Evolutionary conservation across 2,329 filamentous ascomycete species (phyloP).

Genomic region (Pezicula radicicola): DNA sequence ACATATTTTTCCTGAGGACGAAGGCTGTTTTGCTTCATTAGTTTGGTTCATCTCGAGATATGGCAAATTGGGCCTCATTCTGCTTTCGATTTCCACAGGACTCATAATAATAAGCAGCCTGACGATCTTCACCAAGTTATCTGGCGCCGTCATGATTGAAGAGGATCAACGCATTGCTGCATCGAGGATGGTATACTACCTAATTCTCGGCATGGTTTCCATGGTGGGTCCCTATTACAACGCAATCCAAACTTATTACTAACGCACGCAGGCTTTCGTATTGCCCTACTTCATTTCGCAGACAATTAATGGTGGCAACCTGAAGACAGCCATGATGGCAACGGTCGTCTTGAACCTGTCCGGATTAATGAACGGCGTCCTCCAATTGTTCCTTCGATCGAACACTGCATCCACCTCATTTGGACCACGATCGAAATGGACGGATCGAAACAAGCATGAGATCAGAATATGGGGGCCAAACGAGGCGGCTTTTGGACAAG

Average conservation of each 20-base stretch:
- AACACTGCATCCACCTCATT: conserved; percentile 56
- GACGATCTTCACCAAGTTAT: conserved; percentile 55
- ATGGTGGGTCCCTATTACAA: conserved; percentile 44
- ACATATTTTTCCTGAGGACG: conserved; percentile 48
- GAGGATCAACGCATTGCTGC: conserved; percentile 59
- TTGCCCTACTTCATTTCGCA: conserved; percentile 63
- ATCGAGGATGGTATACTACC: conserved; percentile 68
- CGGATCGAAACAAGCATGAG: conserved; percentile 44
- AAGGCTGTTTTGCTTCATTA: conserved; percentile 64
- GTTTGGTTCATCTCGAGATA: conserved; percentile 66
- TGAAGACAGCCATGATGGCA: conserved; percentile 58
- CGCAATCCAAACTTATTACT: conserved; percentile 16
- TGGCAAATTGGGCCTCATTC: conserved; percentile 51
- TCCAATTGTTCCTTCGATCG: conserved; percentile 66
- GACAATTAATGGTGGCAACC: conserved; percentile 42
- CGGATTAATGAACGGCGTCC: conserved; percentile 60
- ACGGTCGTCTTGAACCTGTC: conserved; percentile 65
- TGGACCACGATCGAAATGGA: conserved; percentile 41
- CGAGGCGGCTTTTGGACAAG: conserved; percentile 23
- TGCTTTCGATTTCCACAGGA: conserved; percentile 49
- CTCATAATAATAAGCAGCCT: conserved; percentile 48
- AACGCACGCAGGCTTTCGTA: conserved; percentile 46
- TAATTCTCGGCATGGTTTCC: conserved; percentile 49
- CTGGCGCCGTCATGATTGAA: conserved; percentile 51
- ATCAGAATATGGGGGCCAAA: conserved; percentile 44